Conservation (phyloP, 345 rosid genomes). For the Euphorbia tirucalli region DNA sequence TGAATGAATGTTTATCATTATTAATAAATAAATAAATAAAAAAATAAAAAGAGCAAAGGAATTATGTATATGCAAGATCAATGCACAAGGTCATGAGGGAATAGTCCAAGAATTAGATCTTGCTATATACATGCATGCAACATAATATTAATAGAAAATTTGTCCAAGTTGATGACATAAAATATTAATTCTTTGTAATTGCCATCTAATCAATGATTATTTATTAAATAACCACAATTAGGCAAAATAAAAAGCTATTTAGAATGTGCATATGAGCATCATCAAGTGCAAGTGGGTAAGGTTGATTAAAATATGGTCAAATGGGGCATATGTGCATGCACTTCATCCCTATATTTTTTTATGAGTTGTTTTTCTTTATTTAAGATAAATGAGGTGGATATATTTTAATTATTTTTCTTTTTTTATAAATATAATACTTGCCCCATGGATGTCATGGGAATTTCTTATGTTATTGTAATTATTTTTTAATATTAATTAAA, state of each 20-base stretch:
- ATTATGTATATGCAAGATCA: too few relatives aligned
- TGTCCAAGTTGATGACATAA: not conserved
- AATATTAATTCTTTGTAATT: not conserved
- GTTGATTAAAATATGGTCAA: constrained; percentile 16
- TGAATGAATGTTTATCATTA: not conserved
- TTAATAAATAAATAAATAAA: too few relatives aligned
- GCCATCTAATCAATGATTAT: not conserved
- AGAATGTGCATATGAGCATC: constrained; percentile 1
- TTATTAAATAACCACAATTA: not conserved
- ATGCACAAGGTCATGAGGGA: not conserved
- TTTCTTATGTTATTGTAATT: not conserved
- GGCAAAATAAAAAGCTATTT: not conserved
- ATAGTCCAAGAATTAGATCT: not conserved
- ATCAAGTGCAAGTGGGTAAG: not conserved
- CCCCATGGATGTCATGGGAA: constrained; percentile 17
- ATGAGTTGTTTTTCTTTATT: constrained; percentile 10
- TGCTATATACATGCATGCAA: not conserved
- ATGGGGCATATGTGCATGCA: constrained; percentile 21
- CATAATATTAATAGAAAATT: not conserved
- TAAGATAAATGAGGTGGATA: not conserved
- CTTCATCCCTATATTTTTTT: not conserved
- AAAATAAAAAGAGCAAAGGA: too few relatives aligned
- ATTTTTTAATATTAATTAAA: not conserved
- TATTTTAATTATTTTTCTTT: not conserved
- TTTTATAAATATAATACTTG: not conserved